Conservation (phyloP, 306 rosid species). For the Canavalia gladiata region DNA sequence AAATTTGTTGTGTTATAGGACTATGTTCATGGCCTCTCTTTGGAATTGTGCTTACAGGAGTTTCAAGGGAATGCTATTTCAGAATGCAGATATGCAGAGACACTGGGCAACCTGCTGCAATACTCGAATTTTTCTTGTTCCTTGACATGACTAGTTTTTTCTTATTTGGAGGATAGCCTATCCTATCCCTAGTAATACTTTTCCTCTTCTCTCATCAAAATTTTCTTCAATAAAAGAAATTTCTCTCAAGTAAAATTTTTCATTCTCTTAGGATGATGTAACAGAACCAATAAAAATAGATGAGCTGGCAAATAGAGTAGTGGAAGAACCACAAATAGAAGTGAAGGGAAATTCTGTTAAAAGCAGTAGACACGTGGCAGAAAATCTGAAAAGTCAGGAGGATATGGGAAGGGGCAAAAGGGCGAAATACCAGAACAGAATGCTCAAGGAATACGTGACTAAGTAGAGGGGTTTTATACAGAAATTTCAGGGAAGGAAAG, state of each 20-base stretch:
- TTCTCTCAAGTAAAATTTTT: background rate
- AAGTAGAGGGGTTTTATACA: no score
- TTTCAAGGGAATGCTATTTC: slow-evolving; percentile 36
- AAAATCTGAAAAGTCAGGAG: no score
- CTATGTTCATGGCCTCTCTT: background rate
- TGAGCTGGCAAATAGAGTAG: no score
- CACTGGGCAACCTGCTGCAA: slow-evolving; percentile 13
- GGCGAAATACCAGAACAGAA: no score
- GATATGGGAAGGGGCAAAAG: no score
- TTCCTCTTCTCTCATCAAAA: background rate
- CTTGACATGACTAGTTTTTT: background rate
- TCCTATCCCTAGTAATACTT: slow-evolving; percentile 14
- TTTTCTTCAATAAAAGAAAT: background rate
- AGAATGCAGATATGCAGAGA: background rate
- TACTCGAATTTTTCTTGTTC: slow-evolving; percentile 7
- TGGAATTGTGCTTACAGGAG: background rate
- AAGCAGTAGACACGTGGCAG: no score
- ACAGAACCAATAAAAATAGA: no score
- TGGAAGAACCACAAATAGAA: no score
- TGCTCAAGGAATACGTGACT: no score
- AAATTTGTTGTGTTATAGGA: background rate
- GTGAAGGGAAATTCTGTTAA: no score
- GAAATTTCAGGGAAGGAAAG: no score
- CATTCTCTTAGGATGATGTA: background rate
- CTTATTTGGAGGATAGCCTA: background rate